Percentiles rank a stretch among this genome's conserved stretches.
Evolutionary conservation across 2,329 filamentous ascomycete species (phyloP).

Genomic region (Aspergillus arachidicola): DNA sequence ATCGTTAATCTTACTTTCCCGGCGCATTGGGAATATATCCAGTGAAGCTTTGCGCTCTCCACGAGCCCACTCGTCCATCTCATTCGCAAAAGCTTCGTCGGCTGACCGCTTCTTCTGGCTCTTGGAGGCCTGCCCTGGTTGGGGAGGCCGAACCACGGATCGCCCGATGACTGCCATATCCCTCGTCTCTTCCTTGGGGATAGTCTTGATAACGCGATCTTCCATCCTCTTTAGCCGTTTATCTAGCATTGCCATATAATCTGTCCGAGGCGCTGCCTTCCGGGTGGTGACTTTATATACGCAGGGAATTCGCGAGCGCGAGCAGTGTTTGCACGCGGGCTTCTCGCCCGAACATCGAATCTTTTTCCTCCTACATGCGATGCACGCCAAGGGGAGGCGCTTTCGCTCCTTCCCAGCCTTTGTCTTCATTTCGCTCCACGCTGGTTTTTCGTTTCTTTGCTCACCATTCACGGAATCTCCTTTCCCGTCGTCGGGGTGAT

Average conservation of each 20-base stretch:
- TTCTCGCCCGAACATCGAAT: slow-evolving; percentile 98
- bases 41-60: slow-evolving; percentile 54
- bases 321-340: slow-evolving; percentile 93
- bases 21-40: slow-evolving; percentile 55
- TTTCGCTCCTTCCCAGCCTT: slow-evolving; percentile 97
- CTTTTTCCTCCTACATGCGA: slow-evolving; percentile 94
- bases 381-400: slow-evolving; percentile 87
- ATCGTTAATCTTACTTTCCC: slow-evolving; percentile 66
- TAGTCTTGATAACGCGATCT: slow-evolving; percentile 92
- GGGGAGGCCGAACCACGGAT: slow-evolving; percentile 81
- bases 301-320: slow-evolving; percentile 88
- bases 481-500: slow-evolving; percentile 7
- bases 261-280: slow-evolving; percentile 90
- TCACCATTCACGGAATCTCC: slow-evolving; percentile 25
- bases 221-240: slow-evolving; percentile 97
- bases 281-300: slow-evolving; percentile 96
- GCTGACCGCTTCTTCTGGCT: slow-evolving; percentile 76
- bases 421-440: slow-evolving; percentile 83
- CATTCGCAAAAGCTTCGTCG: slow-evolving; percentile 83
- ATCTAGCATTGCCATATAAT: slow-evolving; percentile 99
- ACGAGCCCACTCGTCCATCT: slow-evolving; percentile 79
- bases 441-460: slow-evolving; percentile 60
- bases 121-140: slow-evolving; percentile 59
- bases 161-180: slow-evolving; percentile 69
- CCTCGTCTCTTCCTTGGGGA: slow-evolving; percentile 82